Percentiles rank a stretch among this genome's conserved stretches.
Evolutionary conservation across 2,329 filamentous ascomycete species (phyloP).

Genomic region (Talaromyces funiculosus): DNA sequence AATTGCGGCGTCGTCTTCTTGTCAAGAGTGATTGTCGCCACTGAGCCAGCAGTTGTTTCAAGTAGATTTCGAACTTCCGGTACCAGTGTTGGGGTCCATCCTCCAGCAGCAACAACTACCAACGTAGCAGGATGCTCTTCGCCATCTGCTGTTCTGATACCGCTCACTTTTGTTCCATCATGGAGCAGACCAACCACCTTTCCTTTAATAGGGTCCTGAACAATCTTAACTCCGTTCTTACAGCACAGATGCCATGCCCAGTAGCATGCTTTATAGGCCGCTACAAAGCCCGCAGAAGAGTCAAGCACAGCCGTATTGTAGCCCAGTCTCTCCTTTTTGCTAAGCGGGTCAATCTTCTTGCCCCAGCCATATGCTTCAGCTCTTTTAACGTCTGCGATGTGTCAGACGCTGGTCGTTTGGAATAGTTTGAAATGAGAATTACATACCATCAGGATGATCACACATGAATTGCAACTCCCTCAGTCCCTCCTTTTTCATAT

Average conservation of each 20-base stretch:
- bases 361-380: too few species aligned
- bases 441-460: too few species aligned
- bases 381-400: too few species aligned
- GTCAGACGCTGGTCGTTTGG: too few species aligned
- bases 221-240: constrained; percentile 37
- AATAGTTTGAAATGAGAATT: too few species aligned
- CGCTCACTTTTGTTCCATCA: constrained; percentile 21
- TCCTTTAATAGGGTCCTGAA: constrained; percentile 33
- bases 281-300: constrained; percentile 41
- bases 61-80: constrained; percentile 38
- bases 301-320: constrained; percentile 32
- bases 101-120: constrained; percentile 40
- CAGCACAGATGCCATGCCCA: constrained; percentile 42
- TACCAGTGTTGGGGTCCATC: constrained; percentile 42
- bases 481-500: too few species aligned
- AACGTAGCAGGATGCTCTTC: constrained; percentile 27
- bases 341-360: too few species aligned
- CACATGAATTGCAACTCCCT: too few species aligned
- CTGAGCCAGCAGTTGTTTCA: constrained; percentile 47
- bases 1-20: too few species aligned
- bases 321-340: too few species aligned
- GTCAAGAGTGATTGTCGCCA: constrained; percentile 38
- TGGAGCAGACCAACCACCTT: constrained; percentile 25
- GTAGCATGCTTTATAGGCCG: constrained; percentile 44
- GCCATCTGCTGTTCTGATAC: constrained; percentile 38